Evolutionary conservation across 331 rosid genomes (phyloP).

Genomic region (Quercus tomentella): DNA sequence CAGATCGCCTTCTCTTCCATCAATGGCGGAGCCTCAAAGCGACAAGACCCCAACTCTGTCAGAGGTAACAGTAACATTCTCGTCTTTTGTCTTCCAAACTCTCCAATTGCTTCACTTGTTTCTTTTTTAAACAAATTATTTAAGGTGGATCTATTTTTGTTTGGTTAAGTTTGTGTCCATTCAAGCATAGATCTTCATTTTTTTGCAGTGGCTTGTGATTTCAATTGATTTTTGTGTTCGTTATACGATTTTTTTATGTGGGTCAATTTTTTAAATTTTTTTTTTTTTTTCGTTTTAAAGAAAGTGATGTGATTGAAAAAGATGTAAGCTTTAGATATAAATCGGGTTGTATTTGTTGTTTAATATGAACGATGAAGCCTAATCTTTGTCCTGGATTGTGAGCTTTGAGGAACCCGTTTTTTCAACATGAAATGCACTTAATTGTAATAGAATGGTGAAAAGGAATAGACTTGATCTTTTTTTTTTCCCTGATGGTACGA

Average conservation of each 20-base stretch:
- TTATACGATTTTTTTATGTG: background rate
- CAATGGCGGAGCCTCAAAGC: constrained; percentile 69
- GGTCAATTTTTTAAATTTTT: background rate
- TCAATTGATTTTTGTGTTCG: background rate
- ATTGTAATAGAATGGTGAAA: background rate
- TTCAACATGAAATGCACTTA: background rate
- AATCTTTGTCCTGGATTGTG: background rate
- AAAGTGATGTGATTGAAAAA: background rate
- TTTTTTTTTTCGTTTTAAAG: background rate
- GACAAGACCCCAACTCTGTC: constrained; percentile 51
- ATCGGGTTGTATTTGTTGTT: background rate
- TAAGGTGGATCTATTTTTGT: background rate
- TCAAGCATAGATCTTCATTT: background rate
- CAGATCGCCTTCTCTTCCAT: constrained; percentile 25
- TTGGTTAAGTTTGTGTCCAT: background rate
- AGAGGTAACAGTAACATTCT: constrained; percentile 56
- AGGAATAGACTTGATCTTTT: no score
- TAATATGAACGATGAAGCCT: background rate
- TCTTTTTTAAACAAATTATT: background rate
- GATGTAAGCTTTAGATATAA: background rate
- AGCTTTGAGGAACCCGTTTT: background rate
- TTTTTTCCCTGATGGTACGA: no score
- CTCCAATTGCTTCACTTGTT: background rate
- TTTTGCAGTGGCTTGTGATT: background rate
- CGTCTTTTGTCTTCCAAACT: background rate